A percentile compares a stretch with the other conserved stretches of the same genome.
Evolutionary conservation across 306 rosid species (phyloP).

Genomic region (Luffa acutangula): DNA sequence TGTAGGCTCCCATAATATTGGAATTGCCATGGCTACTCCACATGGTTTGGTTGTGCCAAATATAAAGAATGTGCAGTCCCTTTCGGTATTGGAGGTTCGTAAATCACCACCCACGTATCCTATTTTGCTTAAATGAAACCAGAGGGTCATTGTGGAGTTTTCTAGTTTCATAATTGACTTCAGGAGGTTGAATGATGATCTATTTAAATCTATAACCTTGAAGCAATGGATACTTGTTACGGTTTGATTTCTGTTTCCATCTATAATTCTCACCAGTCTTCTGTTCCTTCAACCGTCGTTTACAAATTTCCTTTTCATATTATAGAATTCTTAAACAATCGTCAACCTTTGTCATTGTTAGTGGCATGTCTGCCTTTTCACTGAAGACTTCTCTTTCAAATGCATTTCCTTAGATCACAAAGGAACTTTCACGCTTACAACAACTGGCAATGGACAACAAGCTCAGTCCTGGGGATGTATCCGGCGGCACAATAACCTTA

Average conservation of each 20-base stretch:
- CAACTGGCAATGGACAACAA: conserved; percentile 65
- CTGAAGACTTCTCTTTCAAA: neutral
- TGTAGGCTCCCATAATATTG: conserved; percentile 84
- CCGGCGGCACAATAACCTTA: conserved; percentile 75
- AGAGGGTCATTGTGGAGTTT: neutral
- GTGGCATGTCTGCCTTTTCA: neutral
- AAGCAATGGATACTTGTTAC: neutral
- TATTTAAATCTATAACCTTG: neutral
- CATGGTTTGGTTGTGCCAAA: conserved; percentile 85
- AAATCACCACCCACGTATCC: conserved; percentile 7
- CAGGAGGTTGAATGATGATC: neutral
- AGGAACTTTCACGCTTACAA: conserved; percentile 76
- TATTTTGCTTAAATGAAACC: neutral
- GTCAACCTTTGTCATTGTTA: neutral
- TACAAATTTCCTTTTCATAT: neutral
- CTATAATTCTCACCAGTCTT: neutral
- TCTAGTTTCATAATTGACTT: neutral
- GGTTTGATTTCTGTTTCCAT: neutral
- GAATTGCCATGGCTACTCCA: conserved; percentile 85
- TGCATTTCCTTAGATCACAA: conserved; percentile 51
- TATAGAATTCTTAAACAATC: neutral
- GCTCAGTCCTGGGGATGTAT: conserved; percentile 62
- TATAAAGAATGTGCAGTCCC: conserved; percentile 82
- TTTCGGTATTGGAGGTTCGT: conserved; percentile 75
- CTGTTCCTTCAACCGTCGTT: neutral